Conservation (phyloP, 768 basidiomycete genomes). For the Mycena metata region DNA sequence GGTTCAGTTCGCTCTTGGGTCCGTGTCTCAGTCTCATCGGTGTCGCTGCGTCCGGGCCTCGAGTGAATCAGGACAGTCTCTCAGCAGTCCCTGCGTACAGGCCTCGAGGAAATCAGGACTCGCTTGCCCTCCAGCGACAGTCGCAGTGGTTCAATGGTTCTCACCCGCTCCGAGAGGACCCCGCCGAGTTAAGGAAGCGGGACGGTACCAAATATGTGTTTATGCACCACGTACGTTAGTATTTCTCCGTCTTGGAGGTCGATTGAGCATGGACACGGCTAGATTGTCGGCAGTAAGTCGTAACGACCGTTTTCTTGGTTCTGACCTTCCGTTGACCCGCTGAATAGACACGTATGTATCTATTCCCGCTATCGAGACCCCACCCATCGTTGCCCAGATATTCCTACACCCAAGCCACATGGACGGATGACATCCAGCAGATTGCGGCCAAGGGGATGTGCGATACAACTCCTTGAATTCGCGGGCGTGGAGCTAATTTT, state of each 20-base stretch:
- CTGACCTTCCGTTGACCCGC: neutral
- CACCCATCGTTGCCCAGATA: slow-evolving; percentile 46
- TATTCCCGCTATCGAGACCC: too few relatives aligned
- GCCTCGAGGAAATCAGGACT: too few relatives aligned
- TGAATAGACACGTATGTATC: slow-evolving; percentile 59
- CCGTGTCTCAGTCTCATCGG: too few relatives aligned
- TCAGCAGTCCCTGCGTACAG: too few relatives aligned
- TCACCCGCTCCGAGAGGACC: slow-evolving; percentile 31
- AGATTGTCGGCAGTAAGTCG: slow-evolving; percentile 65
- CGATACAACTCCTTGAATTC: slow-evolving; percentile 33
- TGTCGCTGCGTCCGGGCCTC: too few relatives aligned
- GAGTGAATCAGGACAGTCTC: too few relatives aligned
- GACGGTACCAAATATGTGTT: slow-evolving; percentile 64
- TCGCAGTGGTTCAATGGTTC: neutral
- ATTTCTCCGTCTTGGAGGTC: neutral
- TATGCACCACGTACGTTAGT: slow-evolving; percentile 59
- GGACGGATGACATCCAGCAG: slow-evolving; percentile 57
- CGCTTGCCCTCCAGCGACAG: too few relatives aligned
- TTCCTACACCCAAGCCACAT: slow-evolving; percentile 54
- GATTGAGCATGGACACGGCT: neutral
- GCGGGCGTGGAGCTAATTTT: slow-evolving; percentile 43
- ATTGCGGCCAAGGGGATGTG: slow-evolving; percentile 60
- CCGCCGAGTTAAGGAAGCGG: slow-evolving; percentile 51
- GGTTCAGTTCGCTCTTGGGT: too few relatives aligned
- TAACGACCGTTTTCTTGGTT: too few relatives aligned